Conservation (phyloP, 495 filamentous ascomycete genomes). For the Hypoxylon cercidicola region DNA sequence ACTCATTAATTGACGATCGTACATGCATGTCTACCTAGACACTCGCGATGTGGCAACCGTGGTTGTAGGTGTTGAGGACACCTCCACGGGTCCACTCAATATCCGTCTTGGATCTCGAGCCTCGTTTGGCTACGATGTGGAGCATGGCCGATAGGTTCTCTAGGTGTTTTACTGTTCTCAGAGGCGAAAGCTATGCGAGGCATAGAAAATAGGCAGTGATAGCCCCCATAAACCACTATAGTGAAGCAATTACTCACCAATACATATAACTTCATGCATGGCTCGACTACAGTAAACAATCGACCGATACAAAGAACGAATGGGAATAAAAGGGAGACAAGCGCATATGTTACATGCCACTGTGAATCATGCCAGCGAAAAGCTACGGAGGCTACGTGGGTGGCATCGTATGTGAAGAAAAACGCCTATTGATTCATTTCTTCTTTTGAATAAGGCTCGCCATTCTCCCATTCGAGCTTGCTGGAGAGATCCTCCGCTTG, state of each 20-base stretch:
- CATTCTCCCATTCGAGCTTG: neutral
- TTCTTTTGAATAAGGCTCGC: neutral
- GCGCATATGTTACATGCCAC: conserved; percentile 26
- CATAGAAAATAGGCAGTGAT: conserved; percentile 37
- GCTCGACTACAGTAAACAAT: conserved; percentile 36
- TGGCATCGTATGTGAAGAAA: conserved; percentile 29
- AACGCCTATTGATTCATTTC: conserved; percentile 4
- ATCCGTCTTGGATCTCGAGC: conserved; percentile 25
- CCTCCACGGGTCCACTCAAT: conserved; percentile 44
- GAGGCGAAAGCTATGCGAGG: conserved; percentile 37
- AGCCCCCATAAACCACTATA: conserved; percentile 27
- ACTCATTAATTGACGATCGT: conserved; percentile 40
- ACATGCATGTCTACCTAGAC: neutral
- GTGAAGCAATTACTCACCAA: conserved; percentile 32
- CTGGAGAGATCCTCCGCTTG: neutral
- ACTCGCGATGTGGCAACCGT: conserved; percentile 39
- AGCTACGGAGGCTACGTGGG: conserved; percentile 14
- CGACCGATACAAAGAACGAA: conserved; percentile 21
- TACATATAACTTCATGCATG: conserved; percentile 23
- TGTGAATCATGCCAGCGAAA: conserved; percentile 37
- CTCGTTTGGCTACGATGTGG: conserved; percentile 11
- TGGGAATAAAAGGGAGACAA: conserved; percentile 9
- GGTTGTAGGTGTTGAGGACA: conserved; percentile 28
- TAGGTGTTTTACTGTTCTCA: conserved; percentile 23
- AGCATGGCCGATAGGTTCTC: too few relatives aligned